Base-by-base conservation (phyloP, 1,284 basidiomycete species). In the Tremellales sp. region DNA sequence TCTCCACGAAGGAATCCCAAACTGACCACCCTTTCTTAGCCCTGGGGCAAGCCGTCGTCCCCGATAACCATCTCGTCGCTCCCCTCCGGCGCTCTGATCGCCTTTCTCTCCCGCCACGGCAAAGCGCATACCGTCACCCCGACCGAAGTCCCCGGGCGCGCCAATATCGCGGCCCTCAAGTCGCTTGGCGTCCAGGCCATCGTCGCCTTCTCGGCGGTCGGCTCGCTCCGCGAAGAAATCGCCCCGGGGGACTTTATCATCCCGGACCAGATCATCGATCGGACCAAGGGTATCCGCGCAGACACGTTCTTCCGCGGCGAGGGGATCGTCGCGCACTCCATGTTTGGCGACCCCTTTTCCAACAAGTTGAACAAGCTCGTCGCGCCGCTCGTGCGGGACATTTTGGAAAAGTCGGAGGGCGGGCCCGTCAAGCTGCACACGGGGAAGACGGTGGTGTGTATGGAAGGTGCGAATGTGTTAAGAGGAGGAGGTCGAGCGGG, bases 131-230 rank as follows among this genome's bases (percentile, higher is more conserved):
- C 76, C 53, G 75, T 77, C 63, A 72, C 79, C 18, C 91, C 91
- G 3, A 85, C 87, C 13, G 72, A 79, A 36, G 85, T 97, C 1
- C 91, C 91, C 32, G 75, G 78, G 2, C 83, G 88, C 41, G 94
- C 93, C 56, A 97, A 98, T 78, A 93, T 97, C 66, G 87, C 93
- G 13, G 93, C 93, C 0, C 79, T 97, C 59, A 97, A 97, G 75
- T 83, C 82, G 43, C 78, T 98, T 54, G 94, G 94, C 43, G 87
- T 91, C 13, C 81, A 85, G 52, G 86, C 84, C 33, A 82, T 98
- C 63, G 77, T 97, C 52, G 91, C 93, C 2, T 98, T 98, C 77
- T 88, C 85, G n/a, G 94, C 94, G 7, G 94, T 98, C 35, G 94
- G 94, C 31, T 92, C 87, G n/a, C 79, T 98, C 34, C 79, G 90